phyloP scores from a whole-genome alignment of 2,329 filamentous ascomycete genomes.

The Fusarium sororula region DNA sequence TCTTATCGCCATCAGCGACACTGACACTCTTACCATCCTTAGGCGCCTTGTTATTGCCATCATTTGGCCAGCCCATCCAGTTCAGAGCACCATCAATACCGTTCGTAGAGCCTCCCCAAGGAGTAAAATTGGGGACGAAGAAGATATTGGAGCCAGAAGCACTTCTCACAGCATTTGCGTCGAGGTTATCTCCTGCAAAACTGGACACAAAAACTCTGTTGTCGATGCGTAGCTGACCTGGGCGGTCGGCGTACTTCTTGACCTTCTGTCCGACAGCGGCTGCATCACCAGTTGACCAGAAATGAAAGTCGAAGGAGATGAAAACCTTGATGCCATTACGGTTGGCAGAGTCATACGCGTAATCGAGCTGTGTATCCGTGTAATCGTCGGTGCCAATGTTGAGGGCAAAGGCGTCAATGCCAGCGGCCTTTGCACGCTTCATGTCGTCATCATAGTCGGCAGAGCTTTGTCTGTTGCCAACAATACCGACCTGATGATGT shows the following conservation, averaged over 20 bases:
- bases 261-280: conserved; percentile 56
- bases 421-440: conserved; percentile 53
- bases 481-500: conserved; percentile 53
- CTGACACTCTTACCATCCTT: conserved; percentile 50
- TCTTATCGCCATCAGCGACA: conserved; percentile 51
- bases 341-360: conserved; percentile 60
- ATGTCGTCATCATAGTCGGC: conserved; percentile 59
- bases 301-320: conserved; percentile 66
- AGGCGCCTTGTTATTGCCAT: conserved; percentile 60
- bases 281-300: conserved; percentile 51
- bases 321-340: conserved; percentile 62
- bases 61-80: conserved; percentile 58
- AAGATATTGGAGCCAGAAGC: conserved; percentile 56
- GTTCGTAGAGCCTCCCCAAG: conserved; percentile 49
- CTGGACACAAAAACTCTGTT: conserved; percentile 62
- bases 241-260: conserved; percentile 52
- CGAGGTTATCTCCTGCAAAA: conserved; percentile 59
- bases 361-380: conserved; percentile 56
- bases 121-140: conserved; percentile 61
- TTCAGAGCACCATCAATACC: conserved; percentile 57
- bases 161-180: conserved; percentile 52
- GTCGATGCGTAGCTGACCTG: conserved; percentile 60
- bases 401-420: conserved; percentile 60
- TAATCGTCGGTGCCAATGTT: conserved; percentile 58
- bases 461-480: conserved; percentile 52